These are phyloP conservation scores for Fusarium temperatum DNA, from an alignment of 2,329 filamentous ascomycete genomes.

Conservation along the genomic window DNA sequence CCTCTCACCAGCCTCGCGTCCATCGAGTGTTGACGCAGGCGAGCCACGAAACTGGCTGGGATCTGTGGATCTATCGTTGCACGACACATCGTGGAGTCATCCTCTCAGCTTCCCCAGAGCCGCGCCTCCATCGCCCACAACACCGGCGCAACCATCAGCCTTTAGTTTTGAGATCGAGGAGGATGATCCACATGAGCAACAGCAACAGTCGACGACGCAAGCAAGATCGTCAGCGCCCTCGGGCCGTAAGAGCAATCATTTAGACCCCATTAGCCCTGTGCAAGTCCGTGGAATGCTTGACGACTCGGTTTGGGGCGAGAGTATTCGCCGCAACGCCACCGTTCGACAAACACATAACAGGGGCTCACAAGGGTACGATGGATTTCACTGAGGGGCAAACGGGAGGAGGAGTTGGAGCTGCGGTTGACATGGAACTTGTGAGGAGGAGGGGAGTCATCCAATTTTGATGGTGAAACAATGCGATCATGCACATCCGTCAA, in stretches of 20 bases:
- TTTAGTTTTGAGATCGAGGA: conserved; percentile 69
- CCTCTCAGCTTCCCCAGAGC: conserved; percentile 65
- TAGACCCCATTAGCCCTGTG: conserved; percentile 56
- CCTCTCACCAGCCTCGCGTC: conserved; percentile 29
- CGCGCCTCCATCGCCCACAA: conserved; percentile 52
- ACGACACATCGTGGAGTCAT: conserved; percentile 50
- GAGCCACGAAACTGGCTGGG: conserved; percentile 56
- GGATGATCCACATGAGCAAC: conserved; percentile 45
- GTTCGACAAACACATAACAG: conserved; percentile 56
- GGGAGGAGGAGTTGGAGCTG: conserved; percentile 30
- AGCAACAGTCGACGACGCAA: conserved; percentile 33
- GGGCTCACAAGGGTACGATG: conserved; percentile 47
- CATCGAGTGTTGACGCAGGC: conserved; percentile 43
- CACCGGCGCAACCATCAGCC: conserved; percentile 60
- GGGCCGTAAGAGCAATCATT: conserved; percentile 67
- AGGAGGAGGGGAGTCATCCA: neutral
- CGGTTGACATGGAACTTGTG: neutral
- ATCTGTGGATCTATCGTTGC: conserved; percentile 53
- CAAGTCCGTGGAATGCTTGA: conserved; percentile 87
- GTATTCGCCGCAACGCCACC: conserved; percentile 88
- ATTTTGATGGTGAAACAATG: conserved; percentile 15
- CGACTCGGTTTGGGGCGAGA: conserved; percentile 92
- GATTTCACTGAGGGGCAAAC: conserved; percentile 33
- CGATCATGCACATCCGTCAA: conserved; percentile 14
- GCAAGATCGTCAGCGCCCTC: conserved; percentile 57